Base-by-base conservation (phyloP, 1,284 basidiomycete genomes). In the Moesziomyces sp. region DNA sequence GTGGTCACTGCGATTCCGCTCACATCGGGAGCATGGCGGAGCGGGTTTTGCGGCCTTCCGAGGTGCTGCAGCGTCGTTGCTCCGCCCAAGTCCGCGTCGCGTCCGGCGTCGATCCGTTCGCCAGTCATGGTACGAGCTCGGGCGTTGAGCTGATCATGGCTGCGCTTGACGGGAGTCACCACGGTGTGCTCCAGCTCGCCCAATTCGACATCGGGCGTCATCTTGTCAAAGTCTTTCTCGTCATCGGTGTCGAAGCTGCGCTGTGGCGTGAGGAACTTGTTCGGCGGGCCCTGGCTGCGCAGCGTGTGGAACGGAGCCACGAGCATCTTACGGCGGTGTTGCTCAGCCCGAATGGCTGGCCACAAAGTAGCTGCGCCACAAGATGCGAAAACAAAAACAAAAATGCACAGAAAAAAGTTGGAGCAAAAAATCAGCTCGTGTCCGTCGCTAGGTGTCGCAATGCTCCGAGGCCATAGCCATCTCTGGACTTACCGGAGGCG, bases 211-310 rank as follows among this genome's bases (percentile, higher is more conserved):
- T 51, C 42, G 44, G 60, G 49, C 30, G 46, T 21, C 49, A 56
- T 57, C 19, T 46, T 21, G 45, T 24, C 40, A 9, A 63, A 35
- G 3, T 57, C 60, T 24, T 63, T 63, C 14, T 63, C 54, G 30
- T 63, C 60, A 21, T 63, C 60, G 26, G 60, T 63, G 46, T 63
- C 61, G 40, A 63, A 63, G 54, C 61, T 63, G 23, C 55, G 54
- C 40, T 57, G 61, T 5, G 54, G 57, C 21, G 54, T 57, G 40
- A 63, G 61, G 51, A 58, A 63, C 30, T 57, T 63, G 54, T 57
- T 63, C 40, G 54, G 44, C 13, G 46, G 50, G 21, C 50, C 61
- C 44, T 63, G 54, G 44, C 54, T 63, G n/a, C 54, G 61, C 28
- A 63, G 38, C 5, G 55, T 63, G 24, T 57, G 61, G 28, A 57